Percentiles rank a stretch among this genome's conserved stretches.
These are phyloP conservation scores for Xerocomus amazonicus DNA, from an alignment of 1,284 basidiomycete genomes.

Conservation along the genomic window DNA sequence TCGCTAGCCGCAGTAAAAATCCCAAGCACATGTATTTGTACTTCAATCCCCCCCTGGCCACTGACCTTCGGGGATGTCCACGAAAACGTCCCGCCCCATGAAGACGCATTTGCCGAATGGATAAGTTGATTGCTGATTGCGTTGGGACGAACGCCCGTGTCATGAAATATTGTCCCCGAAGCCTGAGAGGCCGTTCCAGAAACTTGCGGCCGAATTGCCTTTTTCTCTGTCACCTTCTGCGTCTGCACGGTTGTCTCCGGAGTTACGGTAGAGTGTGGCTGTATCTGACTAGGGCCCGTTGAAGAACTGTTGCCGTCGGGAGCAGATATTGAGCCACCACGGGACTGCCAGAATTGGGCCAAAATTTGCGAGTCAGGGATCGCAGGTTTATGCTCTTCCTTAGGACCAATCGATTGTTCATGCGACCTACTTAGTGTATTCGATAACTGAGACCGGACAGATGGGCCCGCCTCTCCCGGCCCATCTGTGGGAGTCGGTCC, in stretches of 20 bases:
- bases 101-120: constrained; percentile 1
- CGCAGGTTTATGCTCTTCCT: constrained; percentile 23
- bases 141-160: constrained; percentile 5
- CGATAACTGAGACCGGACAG: constrained; percentile 11
- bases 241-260: constrained; percentile 43
- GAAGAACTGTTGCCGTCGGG: neutral
- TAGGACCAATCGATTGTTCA: constrained; percentile 7
- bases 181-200: constrained; percentile 11
- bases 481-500: constrained; percentile 5
- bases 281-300: constrained; percentile 13
- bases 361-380: constrained; percentile 22
- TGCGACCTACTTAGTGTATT: constrained; percentile 3
- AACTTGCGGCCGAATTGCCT: constrained; percentile 14
- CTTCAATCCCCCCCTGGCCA: constrained; percentile 41
- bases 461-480: constrained; percentile 7
- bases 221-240: constrained; percentile 50
- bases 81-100: constrained; percentile 52
- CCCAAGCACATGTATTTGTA: constrained; percentile 43
- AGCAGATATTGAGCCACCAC: constrained; percentile 14
- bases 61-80: constrained; percentile 44
- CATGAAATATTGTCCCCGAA: constrained; percentile 11
- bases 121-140: constrained; percentile 3
- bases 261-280: constrained; percentile 6
- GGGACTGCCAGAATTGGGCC: constrained; percentile 29
- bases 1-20: constrained; percentile 19